Evolutionary conservation across 1,284 basidiomycete species (phyloP).

Genomic region (Termitomyces sp.): DNA sequence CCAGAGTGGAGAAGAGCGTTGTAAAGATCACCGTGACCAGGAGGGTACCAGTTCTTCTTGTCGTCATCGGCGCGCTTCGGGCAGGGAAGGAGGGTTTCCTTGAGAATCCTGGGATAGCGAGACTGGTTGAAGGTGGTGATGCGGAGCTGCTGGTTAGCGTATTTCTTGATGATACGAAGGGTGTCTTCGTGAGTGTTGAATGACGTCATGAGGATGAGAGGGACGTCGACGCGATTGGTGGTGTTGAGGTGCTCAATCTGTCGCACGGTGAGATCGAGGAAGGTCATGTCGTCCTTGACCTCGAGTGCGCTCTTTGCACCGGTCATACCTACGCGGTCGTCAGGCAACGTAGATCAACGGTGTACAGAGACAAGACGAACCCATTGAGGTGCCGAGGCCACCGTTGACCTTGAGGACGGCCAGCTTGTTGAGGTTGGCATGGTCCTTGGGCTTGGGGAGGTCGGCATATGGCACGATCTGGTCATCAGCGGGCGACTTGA

Average conservation of each 20-base stretch:
- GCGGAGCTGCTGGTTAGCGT: constrained; percentile 95
- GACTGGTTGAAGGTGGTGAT: constrained; percentile 98
- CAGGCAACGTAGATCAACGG: not conserved
- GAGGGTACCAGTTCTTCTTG: constrained; percentile 98
- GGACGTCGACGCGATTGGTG: constrained; percentile 74
- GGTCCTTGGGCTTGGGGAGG: constrained; percentile 60
- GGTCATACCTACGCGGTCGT: constrained; percentile 66
- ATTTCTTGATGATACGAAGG: constrained; percentile 98
- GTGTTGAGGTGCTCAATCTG: constrained; percentile 93
- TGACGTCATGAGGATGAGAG: constrained; percentile 99
- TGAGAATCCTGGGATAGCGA: constrained; percentile 95
- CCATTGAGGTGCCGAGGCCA: constrained; percentile 97
- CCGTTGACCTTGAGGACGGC: constrained; percentile 99
- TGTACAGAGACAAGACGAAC: constrained; percentile 34
- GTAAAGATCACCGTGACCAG: constrained; percentile 97
- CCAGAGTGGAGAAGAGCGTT: constrained; percentile 94
- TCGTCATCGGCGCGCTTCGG: constrained; percentile 85
- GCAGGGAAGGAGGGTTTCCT: constrained; percentile 89
- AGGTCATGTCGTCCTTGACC: constrained; percentile 98
- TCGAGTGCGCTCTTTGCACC: constrained; percentile 89
- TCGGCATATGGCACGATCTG: constrained; percentile 88
- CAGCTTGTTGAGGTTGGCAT: constrained; percentile 83
- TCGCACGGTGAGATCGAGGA: constrained; percentile 94
- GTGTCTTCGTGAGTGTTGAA: constrained; percentile 99
- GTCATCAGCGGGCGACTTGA: constrained; percentile 90